Evolutionary conservation across 2,329 filamentous ascomycete genomes (phyloP).

Genomic region (Pyrenophora tritici-repentis): DNA sequence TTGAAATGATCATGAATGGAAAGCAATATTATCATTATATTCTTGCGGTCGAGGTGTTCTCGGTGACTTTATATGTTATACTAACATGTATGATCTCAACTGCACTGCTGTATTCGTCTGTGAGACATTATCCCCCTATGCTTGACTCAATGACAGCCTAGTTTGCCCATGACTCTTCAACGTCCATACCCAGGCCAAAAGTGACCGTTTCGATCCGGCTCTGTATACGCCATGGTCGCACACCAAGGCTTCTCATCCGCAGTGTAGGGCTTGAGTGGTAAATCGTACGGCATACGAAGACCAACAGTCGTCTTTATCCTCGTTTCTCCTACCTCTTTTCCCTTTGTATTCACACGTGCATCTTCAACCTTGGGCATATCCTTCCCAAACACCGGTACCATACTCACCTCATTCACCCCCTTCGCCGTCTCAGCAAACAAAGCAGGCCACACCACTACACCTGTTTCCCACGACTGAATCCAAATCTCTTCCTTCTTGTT

Average conservation of each 20-base stretch:
- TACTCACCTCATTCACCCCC: slow-evolving; percentile 46
- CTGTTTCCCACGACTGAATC: slow-evolving; percentile 82
- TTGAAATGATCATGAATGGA: too few relatives aligned
- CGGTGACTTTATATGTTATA: too few relatives aligned
- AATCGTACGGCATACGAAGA: slow-evolving; percentile 79
- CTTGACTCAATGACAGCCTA: background rate
- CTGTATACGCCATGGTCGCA: slow-evolving; percentile 62
- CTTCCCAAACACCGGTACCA: slow-evolving; percentile 70
- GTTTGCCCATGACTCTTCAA: background rate
- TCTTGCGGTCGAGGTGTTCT: too few relatives aligned
- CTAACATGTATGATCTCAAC: too few relatives aligned
- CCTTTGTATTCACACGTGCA: slow-evolving; percentile 18
- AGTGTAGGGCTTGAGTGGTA: slow-evolving; percentile 72
- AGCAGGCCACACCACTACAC: slow-evolving; percentile 80
- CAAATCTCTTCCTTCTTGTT: slow-evolving; percentile 65
- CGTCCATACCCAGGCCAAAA: slow-evolving; percentile 43
- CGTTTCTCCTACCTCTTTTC: background rate
- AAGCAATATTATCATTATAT: too few relatives aligned
- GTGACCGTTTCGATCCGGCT: slow-evolving; percentile 65
- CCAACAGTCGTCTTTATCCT: slow-evolving; percentile 59
- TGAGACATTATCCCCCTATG: background rate
- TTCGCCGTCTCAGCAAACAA: slow-evolving; percentile 46
- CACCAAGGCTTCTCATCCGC: slow-evolving; percentile 75
- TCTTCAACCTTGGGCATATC: slow-evolving; percentile 57
- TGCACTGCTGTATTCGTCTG: too few relatives aligned